Percentiles rank a stretch among this genome's conserved stretches.
phyloP scores from a whole-genome alignment of 306 rosid species.

The Glycine latifolia region DNA sequence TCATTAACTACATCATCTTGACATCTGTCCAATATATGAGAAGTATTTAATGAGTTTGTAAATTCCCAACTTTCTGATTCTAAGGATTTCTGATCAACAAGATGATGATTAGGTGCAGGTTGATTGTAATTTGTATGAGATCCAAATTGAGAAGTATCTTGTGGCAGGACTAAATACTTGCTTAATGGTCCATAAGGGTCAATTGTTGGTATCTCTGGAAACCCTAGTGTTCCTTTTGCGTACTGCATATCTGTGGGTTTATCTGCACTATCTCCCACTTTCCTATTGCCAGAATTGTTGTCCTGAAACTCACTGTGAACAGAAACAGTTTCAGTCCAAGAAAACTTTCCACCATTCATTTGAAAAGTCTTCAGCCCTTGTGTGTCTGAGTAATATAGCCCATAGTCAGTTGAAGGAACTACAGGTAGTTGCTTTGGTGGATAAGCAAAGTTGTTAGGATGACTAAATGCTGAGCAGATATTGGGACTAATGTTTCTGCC shows the following conservation, averaged over 20 bases:
- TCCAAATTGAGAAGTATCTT: conserved; percentile 47
- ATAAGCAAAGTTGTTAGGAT: conserved; percentile 54
- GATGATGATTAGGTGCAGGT: conserved; percentile 48
- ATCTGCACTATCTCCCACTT: conserved; percentile 46
- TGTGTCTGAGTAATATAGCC: conserved; percentile 48
- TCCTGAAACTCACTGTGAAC: conserved; percentile 47
- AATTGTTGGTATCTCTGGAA: conserved; percentile 50
- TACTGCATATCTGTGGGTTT: conserved; percentile 48
- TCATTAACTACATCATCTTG: conserved; percentile 48
- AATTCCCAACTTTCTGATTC: conserved; percentile 46
- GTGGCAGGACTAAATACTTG: conserved; percentile 49
- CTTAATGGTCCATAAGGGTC: conserved; percentile 52
- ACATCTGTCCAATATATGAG: conserved; percentile 44
- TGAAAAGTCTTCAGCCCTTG: conserved; percentile 53
- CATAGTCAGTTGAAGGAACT: conserved; percentile 55
- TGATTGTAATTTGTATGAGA: conserved; percentile 43
- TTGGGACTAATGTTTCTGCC: conserved; percentile 48
- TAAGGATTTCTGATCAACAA: conserved; percentile 47
- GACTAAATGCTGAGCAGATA: conserved; percentile 49
- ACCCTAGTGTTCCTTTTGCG: conserved; percentile 44
- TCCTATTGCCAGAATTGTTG: conserved; percentile 44
- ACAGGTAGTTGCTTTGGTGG: conserved; percentile 49
- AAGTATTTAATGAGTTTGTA: conserved; percentile 47
- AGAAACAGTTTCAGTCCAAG: conserved; percentile 60
- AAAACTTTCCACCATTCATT: conserved; percentile 61